Base-by-base conservation (phyloP, 331 rosid genomes). In the Saraca asoca region DNA sequence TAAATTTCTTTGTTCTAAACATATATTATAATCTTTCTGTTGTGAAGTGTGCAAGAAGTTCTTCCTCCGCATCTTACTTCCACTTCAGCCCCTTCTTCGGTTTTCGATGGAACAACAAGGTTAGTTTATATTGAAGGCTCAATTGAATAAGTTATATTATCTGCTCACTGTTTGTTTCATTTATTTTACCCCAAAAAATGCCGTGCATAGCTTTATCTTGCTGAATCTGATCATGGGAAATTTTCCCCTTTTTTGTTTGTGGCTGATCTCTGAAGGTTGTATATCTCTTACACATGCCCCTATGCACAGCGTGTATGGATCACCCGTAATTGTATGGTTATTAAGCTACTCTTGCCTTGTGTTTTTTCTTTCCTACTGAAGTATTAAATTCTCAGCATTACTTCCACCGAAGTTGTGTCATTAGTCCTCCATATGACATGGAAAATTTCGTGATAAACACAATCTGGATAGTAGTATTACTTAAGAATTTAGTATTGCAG, bases 241-340 rank as follows among this genome's bases (percentile, higher is more conserved):
- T n/a, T n/a, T n/a, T n/a, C n/a, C n/a, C n/a, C n/a, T n/a, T n/a
- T n/a, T n/a, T n/a, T n/a, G n/a, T n/a, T n/a, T n/a, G n/a, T n/a
- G n/a, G n/a, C n/a, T 38, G 65, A 56, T 3, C 1, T 24, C 33
- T 74, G 74, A 76, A 91, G 97, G 89, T 76, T 91, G 85, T 91
- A 84, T 79, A 80, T 91, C 75, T 81, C 95, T 49, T 86, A 91
- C 70, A 56, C 48, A 4, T 91, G 97, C 83, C 97, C 94, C n/a
- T 88, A 79, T 69, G 97, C 94, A 3, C 94, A 91, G 74, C 89
- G 95, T 24, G 94, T 64, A 50, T 91, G 95, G 97, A 88, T 88
- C 79, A 58, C 94, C 20, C 85, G 94, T 58, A 91, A 88, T 53
- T 73, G 83, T 62, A 88, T 88, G 97, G 97, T 91, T 73, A 75